These are phyloP conservation scores for Exophiala mesophila DNA, from an alignment of 2,329 filamentous ascomycete genomes.

Conservation along the genomic window DNA sequence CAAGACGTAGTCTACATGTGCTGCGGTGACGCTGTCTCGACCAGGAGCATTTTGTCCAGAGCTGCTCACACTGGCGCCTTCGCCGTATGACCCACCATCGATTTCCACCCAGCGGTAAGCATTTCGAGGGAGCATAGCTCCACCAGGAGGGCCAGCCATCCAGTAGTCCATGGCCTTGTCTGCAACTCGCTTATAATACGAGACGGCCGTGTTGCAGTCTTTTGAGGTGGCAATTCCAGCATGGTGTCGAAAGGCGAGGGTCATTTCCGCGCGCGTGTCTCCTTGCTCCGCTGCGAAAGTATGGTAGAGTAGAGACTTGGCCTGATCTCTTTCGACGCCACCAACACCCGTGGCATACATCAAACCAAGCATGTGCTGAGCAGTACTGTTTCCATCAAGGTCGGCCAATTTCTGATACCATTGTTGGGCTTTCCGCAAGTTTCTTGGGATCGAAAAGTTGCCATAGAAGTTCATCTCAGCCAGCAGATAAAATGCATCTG, in stretches of 20 bases:
- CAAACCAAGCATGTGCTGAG: slow-evolving; percentile 91
- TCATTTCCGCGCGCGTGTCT: slow-evolving; percentile 86
- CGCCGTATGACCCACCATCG: slow-evolving; percentile 85
- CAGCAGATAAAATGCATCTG: slow-evolving; percentile 82
- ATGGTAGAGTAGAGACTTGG: slow-evolving; percentile 87
- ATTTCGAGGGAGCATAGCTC: slow-evolving; percentile 70
- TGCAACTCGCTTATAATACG: slow-evolving; percentile 88
- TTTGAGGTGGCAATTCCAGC: slow-evolving; percentile 78
- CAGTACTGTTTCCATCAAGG: slow-evolving; percentile 78
- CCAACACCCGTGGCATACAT: slow-evolving; percentile 94
- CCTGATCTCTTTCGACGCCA: slow-evolving; percentile 77
- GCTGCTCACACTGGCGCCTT: slow-evolving; percentile 86
- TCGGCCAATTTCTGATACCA: slow-evolving; percentile 75
- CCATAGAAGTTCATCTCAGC: slow-evolving; percentile 97
- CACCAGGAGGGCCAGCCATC: slow-evolving; percentile 83
- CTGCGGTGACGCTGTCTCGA: slow-evolving; percentile 61
- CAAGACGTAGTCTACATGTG: slow-evolving; percentile 82
- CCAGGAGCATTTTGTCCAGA: slow-evolving; percentile 72
- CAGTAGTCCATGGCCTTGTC: slow-evolving; percentile 89
- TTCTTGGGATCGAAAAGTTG: slow-evolving; percentile 80
- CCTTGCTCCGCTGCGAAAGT: slow-evolving; percentile 84
- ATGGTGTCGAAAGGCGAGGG: slow-evolving; percentile 79
- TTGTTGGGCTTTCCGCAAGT: slow-evolving; percentile 73
- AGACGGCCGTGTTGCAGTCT: slow-evolving; percentile 76
- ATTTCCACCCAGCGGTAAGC: slow-evolving; percentile 86